A percentile compares a stretch with the other conserved stretches of the same genome.
Conservation (phyloP, 2,329 filamentous ascomycete genomes). For the Fusarium bactridioides region DNA sequence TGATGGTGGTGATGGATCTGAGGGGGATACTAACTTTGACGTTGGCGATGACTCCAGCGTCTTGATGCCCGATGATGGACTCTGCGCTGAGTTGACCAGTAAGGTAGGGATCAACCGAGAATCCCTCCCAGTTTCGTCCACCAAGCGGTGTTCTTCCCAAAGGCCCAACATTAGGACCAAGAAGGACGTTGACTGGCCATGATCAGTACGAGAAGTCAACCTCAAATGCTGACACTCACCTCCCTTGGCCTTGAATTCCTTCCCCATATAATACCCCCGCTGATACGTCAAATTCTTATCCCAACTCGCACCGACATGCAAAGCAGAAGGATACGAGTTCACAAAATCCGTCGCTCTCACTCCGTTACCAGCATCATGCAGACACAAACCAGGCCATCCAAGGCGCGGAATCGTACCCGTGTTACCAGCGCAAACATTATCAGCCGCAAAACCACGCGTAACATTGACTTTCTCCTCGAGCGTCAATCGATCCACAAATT, state of each 20-base stretch:
- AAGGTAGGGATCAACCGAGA: slow-evolving; percentile 74
- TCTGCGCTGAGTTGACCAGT: slow-evolving; percentile 76
- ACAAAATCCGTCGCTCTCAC: slow-evolving; percentile 58
- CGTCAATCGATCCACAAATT: slow-evolving; percentile 68
- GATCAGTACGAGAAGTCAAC: not conserved
- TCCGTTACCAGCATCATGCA: slow-evolving; percentile 60
- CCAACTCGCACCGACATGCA: slow-evolving; percentile 62
- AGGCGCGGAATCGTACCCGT: slow-evolving; percentile 56
- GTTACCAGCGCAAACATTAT: slow-evolving; percentile 59
- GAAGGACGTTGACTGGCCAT: slow-evolving; percentile 66
- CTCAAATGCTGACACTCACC: slow-evolving; percentile 50
- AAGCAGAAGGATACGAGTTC: slow-evolving; percentile 56
- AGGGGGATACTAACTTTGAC: slow-evolving; percentile 57
- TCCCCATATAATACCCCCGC: slow-evolving; percentile 61
- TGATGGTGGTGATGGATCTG: rapidly evolving
- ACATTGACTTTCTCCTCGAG: slow-evolving; percentile 69
- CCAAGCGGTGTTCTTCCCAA: slow-evolving; percentile 74
- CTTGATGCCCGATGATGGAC: slow-evolving; percentile 78
- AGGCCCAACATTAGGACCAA: slow-evolving; percentile 76
- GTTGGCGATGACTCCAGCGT: slow-evolving; percentile 80
- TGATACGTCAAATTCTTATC: slow-evolving; percentile 61
- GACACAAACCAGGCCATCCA: slow-evolving; percentile 56
- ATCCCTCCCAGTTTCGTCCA: slow-evolving; percentile 79
- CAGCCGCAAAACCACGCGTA: slow-evolving; percentile 61
- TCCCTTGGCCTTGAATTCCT: slow-evolving; percentile 64